Base-by-base conservation (phyloP, 2,329 filamentous ascomycete species). In the Talaromyces sp. region DNA sequence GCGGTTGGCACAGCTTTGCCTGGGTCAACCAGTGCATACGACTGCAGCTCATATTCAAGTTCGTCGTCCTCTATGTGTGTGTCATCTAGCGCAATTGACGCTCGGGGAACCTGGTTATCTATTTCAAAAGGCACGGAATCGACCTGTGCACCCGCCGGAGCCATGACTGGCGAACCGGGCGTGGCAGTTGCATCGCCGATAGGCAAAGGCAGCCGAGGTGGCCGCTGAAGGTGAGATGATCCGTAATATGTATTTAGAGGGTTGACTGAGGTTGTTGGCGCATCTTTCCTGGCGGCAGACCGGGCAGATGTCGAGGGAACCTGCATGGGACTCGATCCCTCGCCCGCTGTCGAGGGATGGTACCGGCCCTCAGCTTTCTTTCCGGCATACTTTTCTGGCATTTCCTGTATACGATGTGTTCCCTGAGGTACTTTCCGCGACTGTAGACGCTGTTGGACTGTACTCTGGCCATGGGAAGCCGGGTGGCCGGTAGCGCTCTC, bases 121-220 rank as follows among this genome's bases (percentile, higher is more conserved):
- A 81, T 80, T 64, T 77, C 75, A 25, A 73, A 69, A n/a, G 74
- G 72, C 30, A 76, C 67, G 4, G 71, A 72, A 6, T 83, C 84
- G 63, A 87, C 66, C 60, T 73, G 71, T 19, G 71, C 69, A 72
- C 91, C 88, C 30, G 87, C 82, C 1, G 92, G 85, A 7, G 89
- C 86, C 64, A 93, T 85, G 65, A 96, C 93, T 59, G 93, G 93
- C 52, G 93, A 97, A 28, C 93, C 93, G 1, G 93, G 93, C 0
- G 90, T 92, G 68, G 95, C 88, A 15, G 90, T 84, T 73, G 96
- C 92, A 80, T 97, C 91, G 69, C 96, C 92, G 69, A 98, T 97
- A 59, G 93, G 93, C 62, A 98, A 85, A 62, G 93, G 93, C 70
- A 98, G 81, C 63, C 93, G 89, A 57, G 93, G 93, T 53, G 93